Evolutionary conservation across 2,329 filamentous ascomycete species (phyloP), one percentile per base, ranked within the genome.

Genomic region (Fusarium papillatum): DNA sequence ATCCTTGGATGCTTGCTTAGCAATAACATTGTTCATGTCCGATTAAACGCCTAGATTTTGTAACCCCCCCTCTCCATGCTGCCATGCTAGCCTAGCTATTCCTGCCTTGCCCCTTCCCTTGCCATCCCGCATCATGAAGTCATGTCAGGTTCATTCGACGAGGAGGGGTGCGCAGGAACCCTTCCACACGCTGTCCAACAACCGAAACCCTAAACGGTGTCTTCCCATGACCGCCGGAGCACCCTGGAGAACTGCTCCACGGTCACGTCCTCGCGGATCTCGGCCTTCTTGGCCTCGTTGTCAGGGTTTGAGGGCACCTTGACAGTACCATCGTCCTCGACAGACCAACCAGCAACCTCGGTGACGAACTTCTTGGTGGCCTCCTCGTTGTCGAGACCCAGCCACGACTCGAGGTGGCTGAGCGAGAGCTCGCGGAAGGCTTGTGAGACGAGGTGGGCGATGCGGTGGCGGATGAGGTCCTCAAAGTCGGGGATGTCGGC

Each of bases 401-500:
- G 88, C 94, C 94, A 96, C 74, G 90, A 90, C 87, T 95, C 93
- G 34, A 96, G 87, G 64, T 94, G 89, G 68, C 88, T 85, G 64
- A 93, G 85, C 80, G 91, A 88, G 79, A 96, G 88, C 87, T 95
- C 93, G 73, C 95, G 91, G 84, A 93, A 95, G 24, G 93, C 90
- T 85, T 96, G 94, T 79, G 94, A 94, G 77, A 98, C 92, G 70
- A 97, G 95, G 57, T 94, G 91, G 64, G 95, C 96, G 82, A 99
- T 98, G 80, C 95, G 92, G 78, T 97, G 90, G 77, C 97, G 93
- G 87, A 99, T 93, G 71, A 96, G 88, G 83, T 98, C 96, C 89
- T 99, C 97, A 83, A 99, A 99, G 46, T 96, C 97, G 57, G 93
- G 90, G 64, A 98, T 96, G 81, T 99, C 97, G 80, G 96, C 97